These are phyloP conservation scores for Aspergillus taichungensis DNA, from an alignment of 495 filamentous ascomycete genomes.

Conservation along the genomic window DNA sequence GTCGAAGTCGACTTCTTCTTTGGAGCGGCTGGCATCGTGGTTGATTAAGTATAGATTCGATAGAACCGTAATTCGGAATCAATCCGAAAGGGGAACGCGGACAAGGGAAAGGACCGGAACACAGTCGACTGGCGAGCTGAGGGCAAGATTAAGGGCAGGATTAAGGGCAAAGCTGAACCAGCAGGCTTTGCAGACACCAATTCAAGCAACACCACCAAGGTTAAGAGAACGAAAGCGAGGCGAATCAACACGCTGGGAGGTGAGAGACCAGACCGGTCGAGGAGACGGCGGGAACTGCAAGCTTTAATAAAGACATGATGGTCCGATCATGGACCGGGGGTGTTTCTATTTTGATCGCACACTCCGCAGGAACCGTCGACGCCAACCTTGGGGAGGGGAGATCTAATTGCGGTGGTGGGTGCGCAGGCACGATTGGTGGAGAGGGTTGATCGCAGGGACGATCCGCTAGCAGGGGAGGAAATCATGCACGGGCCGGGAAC, in stretches of 20 bases:
- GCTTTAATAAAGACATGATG: slow-evolving; percentile 19
- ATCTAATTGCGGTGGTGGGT: slow-evolving; percentile 10
- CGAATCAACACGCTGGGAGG: slow-evolving; percentile 11
- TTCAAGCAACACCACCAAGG: not conserved
- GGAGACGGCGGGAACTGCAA: slow-evolving; percentile 26
- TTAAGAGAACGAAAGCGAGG: slow-evolving; percentile 18
- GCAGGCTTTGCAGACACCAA: slow-evolving; percentile 17
- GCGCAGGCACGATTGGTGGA: slow-evolving; percentile 4
- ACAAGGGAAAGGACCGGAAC: slow-evolving; percentile 5
- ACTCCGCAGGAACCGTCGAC: slow-evolving; percentile 7
- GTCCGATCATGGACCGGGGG: too few relatives aligned
- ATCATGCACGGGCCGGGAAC: slow-evolving; percentile 9
- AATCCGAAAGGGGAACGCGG: not conserved
- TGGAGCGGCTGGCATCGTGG: slow-evolving; percentile 15
- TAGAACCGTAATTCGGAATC: not conserved
- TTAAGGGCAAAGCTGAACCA: slow-evolving; percentile 22
- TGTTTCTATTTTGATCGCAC: slow-evolving; percentile 17
- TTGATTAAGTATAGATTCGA: not conserved
- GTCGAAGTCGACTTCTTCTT: slow-evolving; percentile 13
- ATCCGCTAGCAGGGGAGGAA: slow-evolving; percentile 2
- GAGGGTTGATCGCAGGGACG: slow-evolving; percentile 9
- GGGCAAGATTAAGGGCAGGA: slow-evolving; percentile 5
- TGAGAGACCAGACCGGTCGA: slow-evolving; percentile 6
- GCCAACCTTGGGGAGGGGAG: slow-evolving; percentile 5
- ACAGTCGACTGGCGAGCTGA: slow-evolving; percentile 7